These are phyloP conservation scores for Elongisporangium anandrum DNA, from an alignment of 352 stramenopile genomes.

Conservation along the genomic window DNA sequence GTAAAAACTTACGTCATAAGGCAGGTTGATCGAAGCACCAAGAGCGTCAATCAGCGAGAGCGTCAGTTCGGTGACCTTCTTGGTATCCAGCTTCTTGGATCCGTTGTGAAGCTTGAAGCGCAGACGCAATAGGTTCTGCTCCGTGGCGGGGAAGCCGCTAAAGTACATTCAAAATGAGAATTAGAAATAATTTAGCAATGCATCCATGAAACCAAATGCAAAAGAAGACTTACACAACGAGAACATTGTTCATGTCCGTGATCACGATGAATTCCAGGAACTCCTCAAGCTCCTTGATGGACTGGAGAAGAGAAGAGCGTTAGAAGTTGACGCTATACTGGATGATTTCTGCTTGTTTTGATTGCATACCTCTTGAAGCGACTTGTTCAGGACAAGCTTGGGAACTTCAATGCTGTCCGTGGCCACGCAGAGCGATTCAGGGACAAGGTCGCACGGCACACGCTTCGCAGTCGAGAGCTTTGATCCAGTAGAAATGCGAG, in stretches of 20 bases:
- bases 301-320: conserved; percentile 17
- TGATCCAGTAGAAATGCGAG: neutral
- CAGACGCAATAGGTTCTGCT: conserved; percentile 55
- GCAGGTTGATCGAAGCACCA: conserved; percentile 74
- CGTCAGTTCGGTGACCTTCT: conserved; percentile 40
- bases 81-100: conserved; percentile 56
- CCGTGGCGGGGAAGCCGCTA: conserved; percentile 62
- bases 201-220: neutral
- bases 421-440: conserved; percentile 57
- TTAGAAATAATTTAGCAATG: neutral
- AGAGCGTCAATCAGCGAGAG: conserved; percentile 55
- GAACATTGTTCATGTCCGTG: conserved; percentile 67
- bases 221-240: conserved; percentile 43
- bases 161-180: neutral
- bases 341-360: neutral
- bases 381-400: conserved; percentile 48
- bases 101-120: conserved; percentile 59
- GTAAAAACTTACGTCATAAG: conserved; percentile 44
- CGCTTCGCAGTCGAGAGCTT: conserved; percentile 70
- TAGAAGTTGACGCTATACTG: no score
- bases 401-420: conserved; percentile 63
- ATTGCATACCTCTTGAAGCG: conserved; percentile 27
- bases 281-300: conserved; percentile 56
- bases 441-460: conserved; percentile 43
- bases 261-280: conserved; percentile 75